Conservation (phyloP, 306 rosid species). For the Prunus padus region DNA sequence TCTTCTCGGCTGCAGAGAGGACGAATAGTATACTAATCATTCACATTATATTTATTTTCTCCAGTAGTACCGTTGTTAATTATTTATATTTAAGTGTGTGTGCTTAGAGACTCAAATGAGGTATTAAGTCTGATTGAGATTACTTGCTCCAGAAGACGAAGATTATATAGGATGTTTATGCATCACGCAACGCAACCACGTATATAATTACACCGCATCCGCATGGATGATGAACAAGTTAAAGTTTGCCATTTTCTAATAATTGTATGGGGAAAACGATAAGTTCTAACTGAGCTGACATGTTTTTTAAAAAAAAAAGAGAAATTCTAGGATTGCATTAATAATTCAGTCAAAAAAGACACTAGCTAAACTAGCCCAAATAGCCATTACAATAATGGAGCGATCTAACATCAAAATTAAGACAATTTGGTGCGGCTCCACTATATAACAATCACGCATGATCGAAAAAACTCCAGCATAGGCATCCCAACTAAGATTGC, state of each 20-base stretch:
- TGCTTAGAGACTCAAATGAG: conserved; percentile 3
- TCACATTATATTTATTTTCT: neutral
- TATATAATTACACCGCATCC: neutral
- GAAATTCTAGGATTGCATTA: too few relatives aligned
- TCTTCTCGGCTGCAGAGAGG: neutral
- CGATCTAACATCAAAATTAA: too few relatives aligned
- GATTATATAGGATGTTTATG: neutral
- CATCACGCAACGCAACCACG: conserved; percentile 30
- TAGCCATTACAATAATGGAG: too few relatives aligned
- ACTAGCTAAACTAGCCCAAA: too few relatives aligned
- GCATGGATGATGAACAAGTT: neutral
- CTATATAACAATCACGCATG: too few relatives aligned
- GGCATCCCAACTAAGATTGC: too few relatives aligned
- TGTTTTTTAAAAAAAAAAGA: too few relatives aligned
- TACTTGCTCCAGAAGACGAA: conserved; percentile 24
- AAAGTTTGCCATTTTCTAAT: neutral
- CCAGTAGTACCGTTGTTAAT: neutral
- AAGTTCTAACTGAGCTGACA: neutral
- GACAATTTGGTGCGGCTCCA: too few relatives aligned
- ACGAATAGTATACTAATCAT: neutral
- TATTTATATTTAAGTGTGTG: neutral
- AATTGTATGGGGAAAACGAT: neutral
- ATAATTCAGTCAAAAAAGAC: too few relatives aligned
- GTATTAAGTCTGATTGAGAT: conserved; percentile 13
- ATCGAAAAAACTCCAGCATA: too few relatives aligned